Percentiles rank a stretch among this genome's conserved stretches.
Evolutionary conservation across 805 yeast genomes (phyloP).

Genomic region (Debaryomyces hansenii): DNA sequence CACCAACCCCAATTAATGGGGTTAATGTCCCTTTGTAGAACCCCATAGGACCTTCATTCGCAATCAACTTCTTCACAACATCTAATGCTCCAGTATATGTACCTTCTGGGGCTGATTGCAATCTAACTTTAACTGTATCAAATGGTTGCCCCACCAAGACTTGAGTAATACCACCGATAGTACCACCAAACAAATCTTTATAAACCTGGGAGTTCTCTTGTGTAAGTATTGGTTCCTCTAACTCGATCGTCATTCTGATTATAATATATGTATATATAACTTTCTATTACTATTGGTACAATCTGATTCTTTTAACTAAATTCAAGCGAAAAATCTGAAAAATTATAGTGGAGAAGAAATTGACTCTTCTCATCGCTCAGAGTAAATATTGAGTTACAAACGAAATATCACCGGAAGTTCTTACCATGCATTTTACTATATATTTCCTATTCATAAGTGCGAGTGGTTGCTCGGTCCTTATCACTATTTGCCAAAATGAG

Average conservation of each 20-base stretch:
- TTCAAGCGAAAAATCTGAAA: no score
- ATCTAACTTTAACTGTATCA: slow-evolving; percentile 89
- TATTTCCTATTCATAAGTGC: no score
- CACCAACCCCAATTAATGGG: slow-evolving; percentile 68
- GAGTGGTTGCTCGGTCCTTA: background rate
- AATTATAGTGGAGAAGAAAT: no score
- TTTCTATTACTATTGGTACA: background rate
- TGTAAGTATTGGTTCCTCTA: slow-evolving; percentile 42
- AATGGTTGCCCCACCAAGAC: slow-evolving; percentile 96
- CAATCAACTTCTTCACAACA: slow-evolving; percentile 68
- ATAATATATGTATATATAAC: background rate
- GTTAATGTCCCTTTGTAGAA: slow-evolving; percentile 49
- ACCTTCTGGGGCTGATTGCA: slow-evolving; percentile 85
- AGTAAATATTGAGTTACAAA: no score
- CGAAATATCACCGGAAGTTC: no score
- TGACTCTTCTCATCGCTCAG: no score
- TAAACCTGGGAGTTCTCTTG: slow-evolving; percentile 45
- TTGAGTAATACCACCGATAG: slow-evolving; percentile 94
- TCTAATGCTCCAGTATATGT: slow-evolving; percentile 71
- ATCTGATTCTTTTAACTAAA: background rate
- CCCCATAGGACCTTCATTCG: slow-evolving; percentile 41
- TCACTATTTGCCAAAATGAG: slow-evolving; percentile 26
- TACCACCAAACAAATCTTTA: slow-evolving; percentile 87
- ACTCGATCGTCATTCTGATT: slow-evolving; percentile 38
- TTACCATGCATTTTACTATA: no score